Evolutionary conservation across 768 basidiomycete species (phyloP), one percentile per base, ranked within the genome.

Genomic region (Lactarius tabidus): DNA sequence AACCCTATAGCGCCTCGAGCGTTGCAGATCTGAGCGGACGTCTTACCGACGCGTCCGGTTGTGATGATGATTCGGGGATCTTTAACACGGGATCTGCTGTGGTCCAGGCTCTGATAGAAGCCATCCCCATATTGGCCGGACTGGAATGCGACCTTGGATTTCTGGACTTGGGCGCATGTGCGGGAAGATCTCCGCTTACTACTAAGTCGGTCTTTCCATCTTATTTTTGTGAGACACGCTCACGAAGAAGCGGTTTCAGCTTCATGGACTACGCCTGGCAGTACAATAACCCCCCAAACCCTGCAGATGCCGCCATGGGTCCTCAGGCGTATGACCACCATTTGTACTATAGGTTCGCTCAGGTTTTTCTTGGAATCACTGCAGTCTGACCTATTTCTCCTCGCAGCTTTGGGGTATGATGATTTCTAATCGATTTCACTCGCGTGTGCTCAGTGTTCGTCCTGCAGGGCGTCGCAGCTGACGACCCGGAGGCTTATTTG

Each of bases 261-360:
- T 91, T 91, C 73, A 91, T 91, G 89, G 89, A 93, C 68, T 89
- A 54, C 85, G 83, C n/a, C 65, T 93, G 91, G 91, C 91, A 93
- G 71, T 74, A 79, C 72, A 80, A 87, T 70, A 80, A 84, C 74
- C 88, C 85, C 18, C 14, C 88, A 6, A 93, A 93, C 71, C 91
- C 91, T 17, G 84, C 86, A 8, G 78, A 84, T 58, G 89, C 86
- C 29, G 80, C 81, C 6, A 80, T 82, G 51, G 91, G 91, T 1
- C 87, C 89, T 15, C 87, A 89, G 69, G 77, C 76, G 31, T 93
- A 92, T 68, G 91, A 93, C 70, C 88, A 90, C 60, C 91, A 92
- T 74, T 72, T 93, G 18, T 93, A 91, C 72, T 91, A 90, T 71
- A 83, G 78, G 85, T 88, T 70, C 72, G 86, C 75, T 10, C 15